Percentiles rank a stretch among this genome's conserved stretches.
These are phyloP conservation scores for Fomitopsis betulina DNA, from an alignment of 1,284 basidiomycete species.

Conservation along the genomic window DNA sequence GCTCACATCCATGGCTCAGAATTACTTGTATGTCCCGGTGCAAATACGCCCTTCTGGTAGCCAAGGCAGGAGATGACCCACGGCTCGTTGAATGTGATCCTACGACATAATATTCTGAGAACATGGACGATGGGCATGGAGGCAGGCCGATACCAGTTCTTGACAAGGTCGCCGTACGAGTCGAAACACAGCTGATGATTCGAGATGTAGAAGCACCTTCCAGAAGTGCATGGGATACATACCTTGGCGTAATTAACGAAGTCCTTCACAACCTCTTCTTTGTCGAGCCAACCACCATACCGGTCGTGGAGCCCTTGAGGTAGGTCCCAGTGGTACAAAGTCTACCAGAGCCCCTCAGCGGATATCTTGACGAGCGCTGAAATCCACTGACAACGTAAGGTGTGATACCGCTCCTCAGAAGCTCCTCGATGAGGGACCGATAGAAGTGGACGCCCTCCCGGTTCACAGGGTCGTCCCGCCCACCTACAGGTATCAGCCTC, in stretches of 20 bases:
- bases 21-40: slow-evolving; percentile 62
- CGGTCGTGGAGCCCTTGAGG: slow-evolving; percentile 66
- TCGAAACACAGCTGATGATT: slow-evolving; percentile 53
- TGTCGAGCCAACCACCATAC: slow-evolving; percentile 73
- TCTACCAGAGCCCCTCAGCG: slow-evolving; percentile 34
- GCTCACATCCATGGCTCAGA: slow-evolving; percentile 71
- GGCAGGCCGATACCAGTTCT: slow-evolving; percentile 50
- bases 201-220: neutral
- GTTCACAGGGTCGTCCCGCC: slow-evolving; percentile 66
- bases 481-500: slow-evolving; percentile 66
- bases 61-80: slow-evolving; percentile 67
- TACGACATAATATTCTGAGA: slow-evolving; percentile 15
- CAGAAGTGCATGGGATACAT: neutral
- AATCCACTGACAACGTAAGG: slow-evolving; percentile 57
- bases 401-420: slow-evolving; percentile 56
- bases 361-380: neutral
- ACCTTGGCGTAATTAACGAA: slow-evolving; percentile 58
- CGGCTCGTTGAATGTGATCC: slow-evolving; percentile 72
- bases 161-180: slow-evolving; percentile 68
- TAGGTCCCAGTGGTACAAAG: slow-evolving; percentile 77
- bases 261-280: slow-evolving; percentile 57
- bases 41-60: slow-evolving; percentile 58
- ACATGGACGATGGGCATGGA: neutral
- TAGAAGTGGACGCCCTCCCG: slow-evolving; percentile 63
- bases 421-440: slow-evolving; percentile 54